Evolutionary conservation across 352 stramenopile species (phyloP).

Genomic region (Globisporangium cylindrosporum): DNA sequence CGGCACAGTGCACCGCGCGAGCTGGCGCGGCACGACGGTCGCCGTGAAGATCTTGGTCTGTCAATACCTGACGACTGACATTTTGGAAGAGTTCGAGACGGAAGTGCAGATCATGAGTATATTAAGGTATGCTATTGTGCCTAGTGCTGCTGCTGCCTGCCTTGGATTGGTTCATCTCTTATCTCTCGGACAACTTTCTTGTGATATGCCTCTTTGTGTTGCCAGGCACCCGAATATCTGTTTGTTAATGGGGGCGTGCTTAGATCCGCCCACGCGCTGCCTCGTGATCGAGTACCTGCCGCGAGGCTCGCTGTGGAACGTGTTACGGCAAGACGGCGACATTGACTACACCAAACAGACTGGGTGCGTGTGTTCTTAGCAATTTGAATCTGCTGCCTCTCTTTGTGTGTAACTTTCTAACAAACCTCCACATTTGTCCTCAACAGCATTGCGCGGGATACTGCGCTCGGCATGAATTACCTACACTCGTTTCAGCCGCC

Average conservation of each 20-base stretch:
- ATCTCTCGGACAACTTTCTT: background rate
- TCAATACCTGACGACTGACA: slow-evolving; percentile 79
- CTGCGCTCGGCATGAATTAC: slow-evolving; percentile 86
- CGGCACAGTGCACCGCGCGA: slow-evolving; percentile 72
- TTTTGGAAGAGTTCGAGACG: slow-evolving; percentile 85
- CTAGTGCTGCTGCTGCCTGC: background rate
- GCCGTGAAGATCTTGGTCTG: slow-evolving; percentile 86
- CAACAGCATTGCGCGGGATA: slow-evolving; percentile 71
- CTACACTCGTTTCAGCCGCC: slow-evolving; percentile 83
- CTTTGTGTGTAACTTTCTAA: background rate
- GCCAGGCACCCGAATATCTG: slow-evolving; percentile 85
- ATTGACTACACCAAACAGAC: slow-evolving; percentile 73
- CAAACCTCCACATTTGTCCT: background rate
- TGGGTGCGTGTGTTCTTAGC: slow-evolving; percentile 29
- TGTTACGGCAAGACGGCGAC: slow-evolving; percentile 73
- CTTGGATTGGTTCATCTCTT: background rate
- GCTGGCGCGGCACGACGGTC: slow-evolving; percentile 71
- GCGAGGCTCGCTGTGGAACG: slow-evolving; percentile 80
- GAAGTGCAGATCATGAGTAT: slow-evolving; percentile 91
- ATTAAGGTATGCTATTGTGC: slow-evolving; percentile 44
- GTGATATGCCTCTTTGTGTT: slow-evolving; percentile 4
- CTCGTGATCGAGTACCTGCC: slow-evolving; percentile 87
- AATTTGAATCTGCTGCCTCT: background rate
- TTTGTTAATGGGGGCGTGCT: slow-evolving; percentile 76
- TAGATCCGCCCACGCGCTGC: slow-evolving; percentile 75